A percentile compares a stretch with the other conserved stretches of the same genome.
These are phyloP conservation scores for Fusarium annulatum DNA, from an alignment of 2,329 filamentous ascomycete species.

Conservation along the genomic window DNA sequence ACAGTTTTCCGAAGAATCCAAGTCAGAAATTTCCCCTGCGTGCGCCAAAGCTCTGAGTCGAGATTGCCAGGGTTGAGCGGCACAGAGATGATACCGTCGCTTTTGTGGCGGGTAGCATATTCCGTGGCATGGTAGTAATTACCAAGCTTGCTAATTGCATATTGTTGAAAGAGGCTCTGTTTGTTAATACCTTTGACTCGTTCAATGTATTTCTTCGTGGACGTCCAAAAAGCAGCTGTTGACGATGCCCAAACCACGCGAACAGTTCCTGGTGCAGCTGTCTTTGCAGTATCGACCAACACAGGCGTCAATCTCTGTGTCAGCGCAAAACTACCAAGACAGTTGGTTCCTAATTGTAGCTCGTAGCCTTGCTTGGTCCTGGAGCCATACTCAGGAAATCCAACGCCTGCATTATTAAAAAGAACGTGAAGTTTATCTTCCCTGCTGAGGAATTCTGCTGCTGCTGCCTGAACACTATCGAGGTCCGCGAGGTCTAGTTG, in stretches of 20 bases:
- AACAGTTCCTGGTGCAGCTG: conserved; percentile 43
- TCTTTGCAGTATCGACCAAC: conserved; percentile 47
- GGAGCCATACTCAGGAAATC: conserved; percentile 51
- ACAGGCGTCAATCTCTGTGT: conserved; percentile 52
- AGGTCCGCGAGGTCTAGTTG: conserved; percentile 56
- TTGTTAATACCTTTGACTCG: conserved; percentile 34
- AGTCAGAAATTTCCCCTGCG: conserved; percentile 29
- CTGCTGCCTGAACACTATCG: conserved; percentile 43
- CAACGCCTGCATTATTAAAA: conserved; percentile 58
- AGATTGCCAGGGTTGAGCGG: conserved; percentile 56
- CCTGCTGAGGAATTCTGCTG: conserved; percentile 35
- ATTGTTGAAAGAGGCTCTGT: conserved; percentile 25
- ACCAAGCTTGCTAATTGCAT: conserved; percentile 48
- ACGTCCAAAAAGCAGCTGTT: conserved; percentile 23
- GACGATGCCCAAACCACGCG: conserved; percentile 51
- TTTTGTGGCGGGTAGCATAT: conserved; percentile 43
- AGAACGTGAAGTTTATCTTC: conserved; percentile 51
- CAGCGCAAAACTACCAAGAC: conserved; percentile 54
- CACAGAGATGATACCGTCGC: conserved; percentile 47
- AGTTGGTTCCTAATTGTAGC: conserved; percentile 56
- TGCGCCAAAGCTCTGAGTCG: conserved; percentile 51
- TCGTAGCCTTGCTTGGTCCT: conserved; percentile 55
- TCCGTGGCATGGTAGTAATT: conserved; percentile 50
- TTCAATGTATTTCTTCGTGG: conserved; percentile 33
- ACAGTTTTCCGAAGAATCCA: conserved; percentile 33